Evolutionary conservation across 1,284 basidiomycete genomes (phyloP).

Genomic region (Heliocybe sulcata): DNA sequence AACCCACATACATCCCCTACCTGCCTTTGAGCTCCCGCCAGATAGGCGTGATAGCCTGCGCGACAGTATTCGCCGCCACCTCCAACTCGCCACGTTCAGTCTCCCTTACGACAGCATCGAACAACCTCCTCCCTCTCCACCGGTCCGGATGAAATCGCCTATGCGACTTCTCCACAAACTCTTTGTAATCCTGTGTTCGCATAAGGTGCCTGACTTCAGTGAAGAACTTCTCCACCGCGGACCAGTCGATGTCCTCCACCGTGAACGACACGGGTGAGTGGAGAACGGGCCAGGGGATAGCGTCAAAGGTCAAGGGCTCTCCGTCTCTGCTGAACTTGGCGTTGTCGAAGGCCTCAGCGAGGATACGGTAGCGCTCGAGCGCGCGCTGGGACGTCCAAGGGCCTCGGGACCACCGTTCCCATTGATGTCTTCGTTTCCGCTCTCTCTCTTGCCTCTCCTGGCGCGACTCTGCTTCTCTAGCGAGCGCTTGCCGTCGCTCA

Average conservation of each 20-base stretch:
- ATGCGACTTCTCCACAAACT: slow-evolving; percentile 60
- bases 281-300: slow-evolving; percentile 68
- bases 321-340: slow-evolving; percentile 43
- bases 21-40: slow-evolving; percentile 37
- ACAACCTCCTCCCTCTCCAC: slow-evolving; percentile 49
- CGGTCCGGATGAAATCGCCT: slow-evolving; percentile 63
- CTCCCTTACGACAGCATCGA: slow-evolving; percentile 45
- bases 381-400: slow-evolving; percentile 54
- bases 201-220: slow-evolving; percentile 38
- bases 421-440: slow-evolving; percentile 22
- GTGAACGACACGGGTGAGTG: slow-evolving; percentile 39
- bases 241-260: slow-evolving; percentile 62
- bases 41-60: slow-evolving; percentile 53
- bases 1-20: neutral
- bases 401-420: slow-evolving; percentile 44
- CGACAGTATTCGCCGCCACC: slow-evolving; percentile 52
- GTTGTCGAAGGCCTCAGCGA: slow-evolving; percentile 56
- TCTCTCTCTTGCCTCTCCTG: slow-evolving; percentile 19
- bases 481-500: slow-evolving; percentile 18
- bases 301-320: slow-evolving; percentile 42
- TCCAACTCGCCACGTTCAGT: slow-evolving; percentile 45
- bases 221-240: slow-evolving; percentile 66
- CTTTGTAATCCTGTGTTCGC: slow-evolving; percentile 50
- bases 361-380: slow-evolving; percentile 52
- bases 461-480: slow-evolving; percentile 17